These are phyloP conservation scores for Aspergillus kassunensis DNA, from an alignment of 495 filamentous ascomycete species.

Conservation along the genomic window DNA sequence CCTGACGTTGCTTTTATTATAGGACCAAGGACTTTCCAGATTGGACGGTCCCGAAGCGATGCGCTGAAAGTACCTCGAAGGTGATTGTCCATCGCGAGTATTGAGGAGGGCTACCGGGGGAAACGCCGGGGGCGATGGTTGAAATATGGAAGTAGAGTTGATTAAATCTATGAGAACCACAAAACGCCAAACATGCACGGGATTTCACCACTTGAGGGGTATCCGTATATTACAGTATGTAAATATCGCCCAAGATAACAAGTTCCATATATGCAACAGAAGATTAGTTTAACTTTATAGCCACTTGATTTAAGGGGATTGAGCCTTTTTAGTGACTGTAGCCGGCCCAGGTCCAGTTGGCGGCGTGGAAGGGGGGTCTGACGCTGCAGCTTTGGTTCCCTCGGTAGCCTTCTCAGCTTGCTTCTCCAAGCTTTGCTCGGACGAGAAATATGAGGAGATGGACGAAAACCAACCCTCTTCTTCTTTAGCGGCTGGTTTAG, in stretches of 20 bases:
- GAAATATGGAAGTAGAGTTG: slow-evolving; percentile 8
- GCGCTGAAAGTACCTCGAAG: slow-evolving; percentile 47
- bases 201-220: slow-evolving; percentile 13
- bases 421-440: slow-evolving; percentile 20
- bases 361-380: neutral
- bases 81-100: slow-evolving; percentile 7
- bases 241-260: neutral
- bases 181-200: slow-evolving; percentile 1
- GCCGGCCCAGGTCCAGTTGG: neutral
- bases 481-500: slow-evolving; percentile 15
- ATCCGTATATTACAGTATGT: slow-evolving; percentile 9
- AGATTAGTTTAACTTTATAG: too few species aligned
- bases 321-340: slow-evolving; percentile 9
- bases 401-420: slow-evolving; percentile 13
- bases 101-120: neutral
- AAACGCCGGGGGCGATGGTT: neutral
- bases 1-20: slow-evolving; percentile 32
- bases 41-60: slow-evolving; percentile 48
- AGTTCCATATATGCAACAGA: slow-evolving; percentile 15
- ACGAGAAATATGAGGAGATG: slow-evolving; percentile 33
- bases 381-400: slow-evolving; percentile 4
- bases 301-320: too few species aligned
- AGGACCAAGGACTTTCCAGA: slow-evolving; percentile 46
- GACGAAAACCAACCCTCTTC: slow-evolving; percentile 32
- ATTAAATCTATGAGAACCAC: slow-evolving; percentile 11